phyloP scores from a whole-genome alignment of 495 filamentous ascomycete genomes.

The Aspergillus campestris region DNA sequence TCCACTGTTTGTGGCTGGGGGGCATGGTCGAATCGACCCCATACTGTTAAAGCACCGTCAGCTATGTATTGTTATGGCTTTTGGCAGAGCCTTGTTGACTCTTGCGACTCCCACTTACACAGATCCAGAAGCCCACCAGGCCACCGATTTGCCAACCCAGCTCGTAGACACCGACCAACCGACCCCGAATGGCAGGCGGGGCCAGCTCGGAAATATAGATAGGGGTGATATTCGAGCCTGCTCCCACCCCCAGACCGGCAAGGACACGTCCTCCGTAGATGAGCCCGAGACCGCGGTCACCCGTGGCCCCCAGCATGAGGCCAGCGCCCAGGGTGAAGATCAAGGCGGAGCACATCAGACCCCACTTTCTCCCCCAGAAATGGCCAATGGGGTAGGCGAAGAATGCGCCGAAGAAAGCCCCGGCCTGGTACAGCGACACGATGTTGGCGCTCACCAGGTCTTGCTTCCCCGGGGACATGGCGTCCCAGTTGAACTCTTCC shows the following conservation, averaged over 20 bases:
- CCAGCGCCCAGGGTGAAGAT: constrained; percentile 59
- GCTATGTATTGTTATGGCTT: too few relatives aligned
- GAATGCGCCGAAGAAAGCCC: constrained; percentile 57
- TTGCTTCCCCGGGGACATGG: constrained; percentile 29
- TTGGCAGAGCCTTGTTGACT: background rate
- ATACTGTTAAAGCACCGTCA: constrained; percentile 22
- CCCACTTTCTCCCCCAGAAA: constrained; percentile 47
- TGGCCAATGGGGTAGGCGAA: constrained; percentile 48
- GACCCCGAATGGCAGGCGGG: constrained; percentile 70
- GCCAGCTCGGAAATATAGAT: constrained; percentile 77
- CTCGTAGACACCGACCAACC: constrained; percentile 70
- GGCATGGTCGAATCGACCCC: constrained; percentile 29
- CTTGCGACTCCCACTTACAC: constrained; percentile 24
- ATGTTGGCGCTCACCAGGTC: constrained; percentile 57
- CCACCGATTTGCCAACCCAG: constrained; percentile 68
- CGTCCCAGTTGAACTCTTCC: constrained; percentile 48
- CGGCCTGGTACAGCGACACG: constrained; percentile 60
- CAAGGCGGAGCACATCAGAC: constrained; percentile 39
- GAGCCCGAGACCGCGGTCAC: constrained; percentile 49
- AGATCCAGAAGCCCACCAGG: constrained; percentile 68
- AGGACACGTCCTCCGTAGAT: constrained; percentile 65
- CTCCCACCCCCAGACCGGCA: constrained; percentile 66
- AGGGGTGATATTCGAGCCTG: constrained; percentile 66
- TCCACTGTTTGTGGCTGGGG: constrained; percentile 40
- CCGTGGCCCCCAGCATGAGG: constrained; percentile 53